A percentile compares a stretch with the other conserved stretches of the same genome.
Conservation (phyloP, 2,329 filamentous ascomycete genomes). For the Fusarium sp. region DNA sequence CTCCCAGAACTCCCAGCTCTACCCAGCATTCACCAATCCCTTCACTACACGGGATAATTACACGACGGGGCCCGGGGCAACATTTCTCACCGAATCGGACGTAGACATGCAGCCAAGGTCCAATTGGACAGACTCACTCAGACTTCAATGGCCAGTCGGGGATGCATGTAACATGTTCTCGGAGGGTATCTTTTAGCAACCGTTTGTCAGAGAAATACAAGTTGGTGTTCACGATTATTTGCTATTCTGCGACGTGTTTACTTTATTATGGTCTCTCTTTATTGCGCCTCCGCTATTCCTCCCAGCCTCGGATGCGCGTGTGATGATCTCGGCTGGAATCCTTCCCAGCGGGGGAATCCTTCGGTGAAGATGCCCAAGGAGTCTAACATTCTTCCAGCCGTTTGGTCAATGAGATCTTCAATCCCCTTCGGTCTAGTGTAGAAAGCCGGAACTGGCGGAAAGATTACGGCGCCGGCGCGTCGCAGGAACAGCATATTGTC, state of each 20-base stretch:
- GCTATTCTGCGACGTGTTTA: neutral
- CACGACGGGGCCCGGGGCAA: neutral
- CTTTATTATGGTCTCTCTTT: neutral
- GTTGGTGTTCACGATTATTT: neutral
- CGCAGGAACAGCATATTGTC: slow-evolving; percentile 29
- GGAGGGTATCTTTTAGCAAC: slow-evolving; percentile 27
- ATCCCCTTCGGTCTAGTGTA: slow-evolving; percentile 20
- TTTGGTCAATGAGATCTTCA: slow-evolving; percentile 29
- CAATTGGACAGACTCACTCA: slow-evolving; percentile 31
- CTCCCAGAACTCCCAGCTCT: neutral
- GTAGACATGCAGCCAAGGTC: slow-evolving; percentile 35
- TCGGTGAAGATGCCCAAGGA: slow-evolving; percentile 19
- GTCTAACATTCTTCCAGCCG: slow-evolving; percentile 32
- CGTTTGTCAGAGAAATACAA: neutral
- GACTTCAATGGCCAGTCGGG: slow-evolving; percentile 32
- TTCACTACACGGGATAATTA: neutral
- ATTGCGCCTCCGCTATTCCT: neutral
- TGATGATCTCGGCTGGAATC: neutral
- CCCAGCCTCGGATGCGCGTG: neutral
- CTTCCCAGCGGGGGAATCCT: slow-evolving; percentile 24
- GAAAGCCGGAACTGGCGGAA: slow-evolving; percentile 30
- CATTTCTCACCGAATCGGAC: slow-evolving; percentile 16
- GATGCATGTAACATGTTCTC: slow-evolving; percentile 40
- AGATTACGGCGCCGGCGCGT: slow-evolving; percentile 26
- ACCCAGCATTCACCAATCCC: neutral